Base-by-base conservation (phyloP, 2,329 filamentous ascomycete species). In the Taxawa tesnikishii region DNA sequence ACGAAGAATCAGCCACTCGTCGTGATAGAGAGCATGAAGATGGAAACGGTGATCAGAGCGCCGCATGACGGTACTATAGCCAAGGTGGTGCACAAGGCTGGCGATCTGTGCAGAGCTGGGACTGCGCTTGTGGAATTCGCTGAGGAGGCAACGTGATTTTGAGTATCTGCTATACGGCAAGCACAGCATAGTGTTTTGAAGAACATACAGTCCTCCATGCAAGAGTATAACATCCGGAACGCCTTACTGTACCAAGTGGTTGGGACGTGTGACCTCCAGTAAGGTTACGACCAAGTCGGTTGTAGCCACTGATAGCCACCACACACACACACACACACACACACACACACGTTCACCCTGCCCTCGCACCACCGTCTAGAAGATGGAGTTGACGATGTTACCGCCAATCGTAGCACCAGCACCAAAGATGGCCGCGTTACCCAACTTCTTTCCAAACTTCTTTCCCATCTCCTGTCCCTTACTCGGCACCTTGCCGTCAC, bases 391-490 rank as follows among this genome's bases (percentile, higher is more conserved):
- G 45, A 94, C 84, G 51, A 94, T 75, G 52, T 93, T 90, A 44
- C 79, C 74, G 51, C 87, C 87, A 42, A 94, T 79, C 2, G 83
- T 90, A 29, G 88, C 87, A 57, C 88, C 87, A 29, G 88, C 88
- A 55, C 88, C 88, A 48, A 93, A 93, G 44, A 94, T 84, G 16
- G 85, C 84, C 27, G 74, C 74, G 54, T 79, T 78, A 19, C 88
- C 88, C 50, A 88, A 56, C 68, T 94, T 96, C 73, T 92, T 93
- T 44, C 88, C 87, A 58, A 94, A 82, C 63, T 94, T 94, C 75
- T 94, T 94, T 34, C 83, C 85, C 34, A 76, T 72, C 57, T 83
- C 69, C 41, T 75, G 69, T 11, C 76, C 63, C 63, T 90, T 90
- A 51, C 65, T 67, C 6, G 62, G 65, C 26, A 63, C 62, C 19